Evolutionary conservation across 1,139 yeast genomes (phyloP).

Genomic region (Magnusiomyces paraingens): DNA sequence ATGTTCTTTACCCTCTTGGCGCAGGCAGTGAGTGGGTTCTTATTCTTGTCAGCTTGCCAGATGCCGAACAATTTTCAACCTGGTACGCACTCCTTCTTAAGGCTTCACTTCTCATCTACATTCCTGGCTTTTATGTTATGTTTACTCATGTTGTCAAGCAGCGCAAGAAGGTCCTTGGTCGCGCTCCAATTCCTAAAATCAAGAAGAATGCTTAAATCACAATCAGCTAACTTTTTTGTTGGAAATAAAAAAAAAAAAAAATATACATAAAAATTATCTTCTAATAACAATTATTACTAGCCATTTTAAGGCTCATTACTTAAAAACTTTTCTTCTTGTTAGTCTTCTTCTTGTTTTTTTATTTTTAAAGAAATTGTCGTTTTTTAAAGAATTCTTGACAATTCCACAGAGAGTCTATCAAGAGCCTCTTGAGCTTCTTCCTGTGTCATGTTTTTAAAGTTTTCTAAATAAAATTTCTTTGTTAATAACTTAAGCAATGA

Average conservation of each 20-base stretch:
- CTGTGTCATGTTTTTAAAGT: neutral
- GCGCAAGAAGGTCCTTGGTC: conserved; percentile 37
- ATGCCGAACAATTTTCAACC: conserved; percentile 51
- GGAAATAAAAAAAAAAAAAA: neutral
- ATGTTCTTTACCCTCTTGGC: conserved; percentile 82
- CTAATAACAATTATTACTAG: neutral
- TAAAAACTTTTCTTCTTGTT: neutral
- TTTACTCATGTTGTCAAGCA: conserved; percentile 87
- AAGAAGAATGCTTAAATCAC: conserved; percentile 18
- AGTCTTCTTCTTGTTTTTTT: neutral
- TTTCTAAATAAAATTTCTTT: no score
- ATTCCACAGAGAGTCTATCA: conserved; percentile 5
- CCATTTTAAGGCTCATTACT: no score
- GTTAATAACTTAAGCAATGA: neutral
- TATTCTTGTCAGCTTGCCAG: conserved; percentile 59
- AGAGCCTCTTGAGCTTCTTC: conserved; percentile 1
- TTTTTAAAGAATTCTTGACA: conserved; percentile 12
- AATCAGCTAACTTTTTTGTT: neutral
- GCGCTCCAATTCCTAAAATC: conserved; percentile 28
- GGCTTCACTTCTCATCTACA: conserved; percentile 55
- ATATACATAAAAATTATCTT: neutral
- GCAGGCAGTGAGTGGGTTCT: conserved; percentile 76
- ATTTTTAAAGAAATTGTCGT: neutral
- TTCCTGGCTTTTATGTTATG: conserved; percentile 82
- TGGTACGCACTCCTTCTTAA: conserved; percentile 52